phyloP scores from a whole-genome alignment of 2,329 filamentous ascomycete species.

The Atkinsonella texensis region DNA sequence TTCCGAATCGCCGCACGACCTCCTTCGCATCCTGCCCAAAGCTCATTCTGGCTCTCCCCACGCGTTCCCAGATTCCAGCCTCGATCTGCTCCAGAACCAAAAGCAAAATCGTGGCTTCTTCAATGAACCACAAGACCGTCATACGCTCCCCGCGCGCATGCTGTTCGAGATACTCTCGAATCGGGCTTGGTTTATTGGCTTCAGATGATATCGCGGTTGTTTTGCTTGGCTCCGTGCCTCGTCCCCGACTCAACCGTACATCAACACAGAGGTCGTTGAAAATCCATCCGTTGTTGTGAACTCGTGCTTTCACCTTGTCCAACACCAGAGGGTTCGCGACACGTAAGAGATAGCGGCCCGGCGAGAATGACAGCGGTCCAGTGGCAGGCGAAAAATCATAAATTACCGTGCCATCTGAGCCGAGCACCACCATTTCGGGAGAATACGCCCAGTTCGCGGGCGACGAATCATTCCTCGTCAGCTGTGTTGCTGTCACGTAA shows the following conservation, averaged over 20 bases:
- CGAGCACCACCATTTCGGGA: constrained; percentile 18
- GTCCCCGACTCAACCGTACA: constrained; percentile 19
- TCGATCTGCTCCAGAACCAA: constrained; percentile 19
- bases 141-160: constrained; percentile 24
- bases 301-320: constrained; percentile 21
- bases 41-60: constrained; percentile 24
- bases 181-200: constrained; percentile 9
- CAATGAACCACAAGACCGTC: constrained; percentile 24
- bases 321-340: constrained; percentile 22
- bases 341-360: constrained; percentile 17
- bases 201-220: background rate
- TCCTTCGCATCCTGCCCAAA: constrained; percentile 22
- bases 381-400: constrained; percentile 18
- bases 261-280: constrained; percentile 24
- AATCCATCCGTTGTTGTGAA: constrained; percentile 20
- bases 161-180: constrained; percentile 21
- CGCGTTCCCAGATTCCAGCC: constrained; percentile 18
- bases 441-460: constrained; percentile 22
- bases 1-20: constrained; percentile 17
- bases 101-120: constrained; percentile 21
- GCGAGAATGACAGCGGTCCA: constrained; percentile 13
- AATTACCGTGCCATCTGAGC: constrained; percentile 16
- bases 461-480: constrained; percentile 20
- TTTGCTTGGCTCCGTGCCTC: constrained; percentile 5
- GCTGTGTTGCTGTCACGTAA: constrained; percentile 22